Evolutionary conservation across 257 asterid species (phyloP).

Genomic region (Solanum pennellii): DNA sequence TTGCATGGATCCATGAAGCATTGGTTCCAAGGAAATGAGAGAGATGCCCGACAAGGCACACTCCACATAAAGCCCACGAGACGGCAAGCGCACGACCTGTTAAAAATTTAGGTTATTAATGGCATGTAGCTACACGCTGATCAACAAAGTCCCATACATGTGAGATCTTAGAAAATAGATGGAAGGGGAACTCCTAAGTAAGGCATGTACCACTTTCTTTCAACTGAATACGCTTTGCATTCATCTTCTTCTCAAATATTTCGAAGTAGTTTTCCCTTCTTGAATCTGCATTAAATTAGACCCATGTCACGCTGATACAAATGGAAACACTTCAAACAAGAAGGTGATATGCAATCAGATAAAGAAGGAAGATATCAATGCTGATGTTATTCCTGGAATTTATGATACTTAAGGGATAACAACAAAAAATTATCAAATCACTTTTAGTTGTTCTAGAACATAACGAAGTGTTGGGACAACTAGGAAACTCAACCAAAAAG

Average conservation of each 20-base stretch:
- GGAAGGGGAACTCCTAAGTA: neutral
- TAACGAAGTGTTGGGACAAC: neutral
- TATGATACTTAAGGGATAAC: neutral
- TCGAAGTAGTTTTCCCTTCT: constrained; percentile 62
- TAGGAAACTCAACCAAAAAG: neutral
- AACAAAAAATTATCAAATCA: neutral
- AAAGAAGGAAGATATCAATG: neutral
- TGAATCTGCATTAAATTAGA: constrained; percentile 57
- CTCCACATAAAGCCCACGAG: constrained; percentile 96
- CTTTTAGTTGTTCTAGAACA: neutral
- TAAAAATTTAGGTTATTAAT: constrained; percentile 9
- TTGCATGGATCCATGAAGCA: constrained; percentile 89
- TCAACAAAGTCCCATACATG: neutral
- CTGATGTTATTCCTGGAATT: neutral
- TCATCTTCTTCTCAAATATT: constrained; percentile 80
- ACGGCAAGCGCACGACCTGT: constrained; percentile 96
- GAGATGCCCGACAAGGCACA: constrained; percentile 83
- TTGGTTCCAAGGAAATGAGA: constrained; percentile 88
- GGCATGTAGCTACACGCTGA: constrained; percentile 4
- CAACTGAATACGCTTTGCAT: constrained; percentile 59
- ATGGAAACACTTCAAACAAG: neutral
- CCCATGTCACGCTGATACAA: neutral
- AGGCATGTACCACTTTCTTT: constrained; percentile 69
- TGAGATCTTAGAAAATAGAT: neutral
- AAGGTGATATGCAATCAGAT: neutral